Conservation (phyloP, 208 protist genomes). For the Acanthamoeba sp. region DNA sequence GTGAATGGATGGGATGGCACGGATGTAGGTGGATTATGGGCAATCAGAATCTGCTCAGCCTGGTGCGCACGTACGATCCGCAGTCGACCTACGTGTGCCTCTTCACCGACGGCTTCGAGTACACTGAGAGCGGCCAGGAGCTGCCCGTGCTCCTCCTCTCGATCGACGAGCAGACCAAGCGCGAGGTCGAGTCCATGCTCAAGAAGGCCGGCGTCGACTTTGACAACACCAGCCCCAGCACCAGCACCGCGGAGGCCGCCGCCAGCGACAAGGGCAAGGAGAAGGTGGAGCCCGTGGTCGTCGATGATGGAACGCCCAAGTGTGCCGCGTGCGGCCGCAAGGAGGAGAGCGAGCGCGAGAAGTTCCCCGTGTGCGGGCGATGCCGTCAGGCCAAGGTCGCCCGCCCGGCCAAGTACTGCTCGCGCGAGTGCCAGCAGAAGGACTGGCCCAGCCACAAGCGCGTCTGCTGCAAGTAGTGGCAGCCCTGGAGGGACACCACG, state of each 20-base stretch:
- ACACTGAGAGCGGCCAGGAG: constrained; percentile 29
- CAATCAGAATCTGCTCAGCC: background rate
- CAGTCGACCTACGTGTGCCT: constrained; percentile 39
- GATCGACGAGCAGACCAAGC: constrained; percentile 38
- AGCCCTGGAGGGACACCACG: too few species aligned
- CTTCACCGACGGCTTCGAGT: constrained; percentile 59
- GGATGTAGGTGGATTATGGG: background rate
- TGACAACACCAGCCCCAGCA: background rate
- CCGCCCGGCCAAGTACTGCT: constrained; percentile 54
- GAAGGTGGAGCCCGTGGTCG: background rate
- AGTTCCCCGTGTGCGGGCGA: constrained; percentile 49
- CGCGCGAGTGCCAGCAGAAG: constrained; percentile 62
- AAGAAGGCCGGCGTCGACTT: constrained; percentile 20
- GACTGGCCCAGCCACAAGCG: constrained; percentile 58
- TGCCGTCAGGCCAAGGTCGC: constrained; percentile 7
- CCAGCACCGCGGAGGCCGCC: background rate
- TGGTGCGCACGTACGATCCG: constrained; percentile 56
- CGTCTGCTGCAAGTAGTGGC: constrained; percentile 46
- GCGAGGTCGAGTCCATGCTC: constrained; percentile 7
- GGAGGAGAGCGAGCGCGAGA: background rate
- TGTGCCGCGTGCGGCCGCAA: background rate
- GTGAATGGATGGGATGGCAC: too few species aligned
- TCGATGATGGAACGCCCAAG: constrained; percentile 44
- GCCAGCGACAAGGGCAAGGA: background rate
- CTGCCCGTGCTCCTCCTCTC: constrained; percentile 39